These are phyloP conservation scores for Marasmius oreades DNA, from an alignment of 1,284 basidiomycete species.

Conservation along the genomic window DNA sequence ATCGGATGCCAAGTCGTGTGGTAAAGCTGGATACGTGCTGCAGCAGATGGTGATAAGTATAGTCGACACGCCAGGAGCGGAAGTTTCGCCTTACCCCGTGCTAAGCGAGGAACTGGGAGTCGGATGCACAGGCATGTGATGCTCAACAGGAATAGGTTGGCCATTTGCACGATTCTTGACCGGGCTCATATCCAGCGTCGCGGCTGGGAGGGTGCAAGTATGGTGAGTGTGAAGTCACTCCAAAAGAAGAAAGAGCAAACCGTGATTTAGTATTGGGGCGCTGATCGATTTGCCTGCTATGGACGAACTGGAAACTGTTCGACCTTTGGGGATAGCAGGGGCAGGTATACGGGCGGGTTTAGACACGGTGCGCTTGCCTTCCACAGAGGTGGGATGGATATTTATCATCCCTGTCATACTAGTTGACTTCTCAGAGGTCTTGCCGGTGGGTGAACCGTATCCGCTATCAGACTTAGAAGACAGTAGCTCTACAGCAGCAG, in stretches of 20 bases:
- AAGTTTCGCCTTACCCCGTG: constrained; percentile 51
- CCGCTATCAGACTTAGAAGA: constrained; percentile 46
- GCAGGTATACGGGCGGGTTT: constrained; percentile 41
- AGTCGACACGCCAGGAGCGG: neutral
- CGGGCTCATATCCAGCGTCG: constrained; percentile 71
- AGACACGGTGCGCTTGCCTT: constrained; percentile 28
- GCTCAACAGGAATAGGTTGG: constrained; percentile 67
- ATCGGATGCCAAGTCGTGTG: constrained; percentile 73
- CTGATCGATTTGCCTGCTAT: constrained; percentile 64
- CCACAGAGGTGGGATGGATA: constrained; percentile 22
- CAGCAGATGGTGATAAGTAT: neutral
- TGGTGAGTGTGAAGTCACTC: constrained; percentile 11
- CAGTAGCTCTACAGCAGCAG: constrained; percentile 55
- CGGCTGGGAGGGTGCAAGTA: constrained; percentile 45
- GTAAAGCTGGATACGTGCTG: constrained; percentile 68
- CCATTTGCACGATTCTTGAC: constrained; percentile 57
- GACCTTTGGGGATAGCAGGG: constrained; percentile 32
- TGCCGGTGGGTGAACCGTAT: constrained; percentile 21
- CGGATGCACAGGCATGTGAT: constrained; percentile 27
- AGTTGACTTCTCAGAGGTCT: neutral
- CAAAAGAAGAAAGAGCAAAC: constrained; percentile 27
- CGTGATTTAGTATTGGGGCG: constrained; percentile 59
- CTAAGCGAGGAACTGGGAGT: constrained; percentile 45
- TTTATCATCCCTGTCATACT: neutral
- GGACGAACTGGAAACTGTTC: constrained; percentile 36